Conservation (phyloP, 148 eudicot species). For the Amaranthus cruentus region DNA sequence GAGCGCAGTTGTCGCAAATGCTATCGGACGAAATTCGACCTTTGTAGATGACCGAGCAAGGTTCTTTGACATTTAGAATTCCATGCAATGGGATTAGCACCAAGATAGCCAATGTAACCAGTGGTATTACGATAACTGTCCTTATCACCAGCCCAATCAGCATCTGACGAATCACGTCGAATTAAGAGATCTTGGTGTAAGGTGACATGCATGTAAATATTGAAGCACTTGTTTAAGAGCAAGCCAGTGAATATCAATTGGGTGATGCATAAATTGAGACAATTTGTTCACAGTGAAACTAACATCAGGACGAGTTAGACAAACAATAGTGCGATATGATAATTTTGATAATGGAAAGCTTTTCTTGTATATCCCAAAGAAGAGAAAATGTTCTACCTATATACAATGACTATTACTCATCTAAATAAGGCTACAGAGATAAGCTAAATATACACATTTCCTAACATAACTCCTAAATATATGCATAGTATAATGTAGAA, state of each 20-base stretch:
- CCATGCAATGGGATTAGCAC: not conserved
- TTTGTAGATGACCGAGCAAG: not conserved
- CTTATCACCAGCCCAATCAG: not conserved
- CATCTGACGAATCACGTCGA: not conserved
- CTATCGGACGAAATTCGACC: not conserved
- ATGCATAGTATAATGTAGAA: too few species aligned
- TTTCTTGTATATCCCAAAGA: too few species aligned
- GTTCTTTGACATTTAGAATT: not conserved
- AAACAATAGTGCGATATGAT: not conserved
- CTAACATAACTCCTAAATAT: too few species aligned
- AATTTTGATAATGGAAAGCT: too few species aligned
- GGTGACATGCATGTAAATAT: not conserved
- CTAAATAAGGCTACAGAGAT: too few species aligned
- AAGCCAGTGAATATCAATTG: not conserved
- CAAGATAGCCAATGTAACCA: not conserved
- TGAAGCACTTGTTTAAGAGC: slow-evolving; percentile 8
- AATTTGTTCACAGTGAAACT: not conserved
- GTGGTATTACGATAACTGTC: not conserved
- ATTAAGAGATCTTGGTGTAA: not conserved
- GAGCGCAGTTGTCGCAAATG: not conserved
- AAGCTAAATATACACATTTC: too few species aligned
- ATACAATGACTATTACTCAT: too few species aligned
- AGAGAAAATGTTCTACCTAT: too few species aligned
- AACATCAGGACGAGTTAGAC: not conserved
- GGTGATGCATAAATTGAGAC: not conserved